A percentile compares a stretch with the other conserved stretches of the same genome.
These are phyloP conservation scores for Phytophthora agathidicida DNA, from an alignment of 352 stramenopile genomes.

Conservation along the genomic window DNA sequence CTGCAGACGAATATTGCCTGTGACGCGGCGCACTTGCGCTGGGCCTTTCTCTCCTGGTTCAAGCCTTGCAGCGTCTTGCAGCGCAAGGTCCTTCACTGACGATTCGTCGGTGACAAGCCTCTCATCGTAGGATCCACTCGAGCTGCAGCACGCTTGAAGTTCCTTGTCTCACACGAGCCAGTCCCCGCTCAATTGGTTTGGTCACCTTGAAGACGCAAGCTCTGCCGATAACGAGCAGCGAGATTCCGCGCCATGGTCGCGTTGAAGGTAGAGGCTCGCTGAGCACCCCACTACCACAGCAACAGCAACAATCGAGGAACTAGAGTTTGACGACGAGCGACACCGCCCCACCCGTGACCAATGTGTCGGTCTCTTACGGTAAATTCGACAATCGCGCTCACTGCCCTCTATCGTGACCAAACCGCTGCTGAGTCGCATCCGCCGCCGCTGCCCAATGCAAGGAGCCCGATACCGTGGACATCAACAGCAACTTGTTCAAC, in stretches of 20 bases:
- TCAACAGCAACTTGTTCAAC: too few relatives aligned
- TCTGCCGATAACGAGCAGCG: slow-evolving; percentile 4
- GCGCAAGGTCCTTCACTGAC: background rate
- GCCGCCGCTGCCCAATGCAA: background rate
- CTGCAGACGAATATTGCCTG: too few relatives aligned
- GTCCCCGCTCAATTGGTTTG: slow-evolving; percentile 5
- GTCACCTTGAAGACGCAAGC: background rate
- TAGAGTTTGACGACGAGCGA: slow-evolving; percentile 13
- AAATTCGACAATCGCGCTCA: slow-evolving; percentile 1
- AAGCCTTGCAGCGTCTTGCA: slow-evolving; percentile 4
- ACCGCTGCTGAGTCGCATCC: background rate
- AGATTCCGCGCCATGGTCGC: background rate
- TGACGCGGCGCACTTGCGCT: slow-evolving; percentile 1
- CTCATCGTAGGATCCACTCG: background rate
- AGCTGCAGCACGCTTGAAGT: slow-evolving; percentile 23
- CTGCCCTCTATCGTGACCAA: background rate
- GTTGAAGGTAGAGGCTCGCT: slow-evolving; percentile 7
- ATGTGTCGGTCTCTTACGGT: slow-evolving; percentile 9
- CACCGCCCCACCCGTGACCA: slow-evolving; percentile 17
- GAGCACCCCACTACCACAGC: background rate
- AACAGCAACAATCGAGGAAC: slow-evolving; percentile 27
- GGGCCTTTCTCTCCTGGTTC: slow-evolving; percentile 9
- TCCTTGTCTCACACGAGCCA: slow-evolving; percentile 32
- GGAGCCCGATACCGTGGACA: background rate
- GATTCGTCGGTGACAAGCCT: background rate